phyloP scores from a whole-genome alignment of 2,329 filamentous ascomycete genomes.

The Dryadomyces sulphureus region DNA sequence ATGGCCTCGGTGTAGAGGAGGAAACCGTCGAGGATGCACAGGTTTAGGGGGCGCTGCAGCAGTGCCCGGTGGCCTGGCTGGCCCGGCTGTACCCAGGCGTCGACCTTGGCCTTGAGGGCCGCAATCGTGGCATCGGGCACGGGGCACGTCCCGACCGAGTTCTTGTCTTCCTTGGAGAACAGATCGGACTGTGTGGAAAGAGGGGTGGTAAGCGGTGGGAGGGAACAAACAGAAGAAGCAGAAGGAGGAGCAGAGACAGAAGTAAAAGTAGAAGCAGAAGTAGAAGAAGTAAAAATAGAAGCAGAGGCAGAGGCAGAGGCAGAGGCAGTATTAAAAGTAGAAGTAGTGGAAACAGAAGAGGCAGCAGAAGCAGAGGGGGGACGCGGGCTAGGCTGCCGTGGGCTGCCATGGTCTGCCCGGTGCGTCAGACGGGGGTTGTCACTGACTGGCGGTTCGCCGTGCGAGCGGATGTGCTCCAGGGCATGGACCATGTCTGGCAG shows the following conservation, averaged over 20 bases:
- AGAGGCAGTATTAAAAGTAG: not conserved
- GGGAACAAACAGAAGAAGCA: no score
- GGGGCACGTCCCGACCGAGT: slow-evolving; percentile 41
- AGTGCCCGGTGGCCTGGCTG: slow-evolving; percentile 24
- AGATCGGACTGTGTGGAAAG: slow-evolving; percentile 25
- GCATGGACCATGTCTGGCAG: slow-evolving; percentile 52
- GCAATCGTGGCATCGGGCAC: slow-evolving; percentile 31
- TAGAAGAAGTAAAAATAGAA: not conserved
- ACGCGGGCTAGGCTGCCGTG: not conserved
- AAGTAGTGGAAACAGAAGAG: not conserved
- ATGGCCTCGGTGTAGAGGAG: slow-evolving; percentile 53
- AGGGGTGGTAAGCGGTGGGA: slow-evolving; percentile 7
- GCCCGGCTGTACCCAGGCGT: slow-evolving; percentile 27
- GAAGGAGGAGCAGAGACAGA: not conserved
- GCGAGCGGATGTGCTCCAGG: slow-evolving; percentile 52
- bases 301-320: not conserved
- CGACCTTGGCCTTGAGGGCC: slow-evolving; percentile 30
- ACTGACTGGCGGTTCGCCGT: slow-evolving; percentile 51
- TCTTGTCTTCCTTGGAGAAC: slow-evolving; percentile 46
- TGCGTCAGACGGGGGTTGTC: slow-evolving; percentile 10
- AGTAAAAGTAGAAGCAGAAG: not conserved
- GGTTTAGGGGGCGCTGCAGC: slow-evolving; percentile 17
- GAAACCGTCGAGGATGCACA: slow-evolving; percentile 80
- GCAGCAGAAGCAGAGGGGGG: not conserved
- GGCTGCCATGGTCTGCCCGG: slow-evolving; percentile 16